Conservation (phyloP, 441 rosid species). For the Arabidopsis lyrata region DNA sequence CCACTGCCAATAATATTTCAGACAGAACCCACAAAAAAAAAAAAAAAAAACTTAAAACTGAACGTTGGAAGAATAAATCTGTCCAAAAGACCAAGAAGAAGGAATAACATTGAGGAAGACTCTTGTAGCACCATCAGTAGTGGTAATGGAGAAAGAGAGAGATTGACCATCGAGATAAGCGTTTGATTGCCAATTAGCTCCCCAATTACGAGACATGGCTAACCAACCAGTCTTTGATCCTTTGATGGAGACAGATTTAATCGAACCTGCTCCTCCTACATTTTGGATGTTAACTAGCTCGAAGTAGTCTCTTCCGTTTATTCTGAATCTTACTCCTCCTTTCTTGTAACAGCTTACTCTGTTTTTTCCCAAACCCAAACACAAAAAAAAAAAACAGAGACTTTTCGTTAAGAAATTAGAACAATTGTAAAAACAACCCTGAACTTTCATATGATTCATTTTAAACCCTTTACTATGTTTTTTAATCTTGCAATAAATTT, state of each 20-base stretch:
- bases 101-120: constrained; percentile 56
- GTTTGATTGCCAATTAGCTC: constrained; percentile 82
- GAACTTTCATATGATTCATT: not conserved
- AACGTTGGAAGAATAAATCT: constrained; percentile 55
- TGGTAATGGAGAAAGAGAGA: constrained; percentile 66
- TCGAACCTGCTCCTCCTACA: constrained; percentile 67
- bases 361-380: constrained; percentile 17
- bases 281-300: constrained; percentile 68
- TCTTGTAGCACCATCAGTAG: constrained; percentile 59
- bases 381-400: not conserved
- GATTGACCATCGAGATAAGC: constrained; percentile 57
- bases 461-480: not conserved
- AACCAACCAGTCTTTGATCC: constrained; percentile 68
- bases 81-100: constrained; percentile 70
- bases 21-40: not conserved
- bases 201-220: constrained; percentile 82
- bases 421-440: not conserved
- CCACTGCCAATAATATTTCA: constrained; percentile 60
- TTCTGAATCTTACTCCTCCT: constrained; percentile 75
- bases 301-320: constrained; percentile 77
- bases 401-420: not conserved
- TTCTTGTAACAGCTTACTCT: constrained; percentile 72
- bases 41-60: constrained; percentile 55
- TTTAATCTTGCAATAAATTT: too few species aligned
- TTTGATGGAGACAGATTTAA: constrained; percentile 59